Evolutionary conservation across 2,329 filamentous ascomycete genomes (phyloP).

Genomic region (Colletotrichum orchidophilum): DNA sequence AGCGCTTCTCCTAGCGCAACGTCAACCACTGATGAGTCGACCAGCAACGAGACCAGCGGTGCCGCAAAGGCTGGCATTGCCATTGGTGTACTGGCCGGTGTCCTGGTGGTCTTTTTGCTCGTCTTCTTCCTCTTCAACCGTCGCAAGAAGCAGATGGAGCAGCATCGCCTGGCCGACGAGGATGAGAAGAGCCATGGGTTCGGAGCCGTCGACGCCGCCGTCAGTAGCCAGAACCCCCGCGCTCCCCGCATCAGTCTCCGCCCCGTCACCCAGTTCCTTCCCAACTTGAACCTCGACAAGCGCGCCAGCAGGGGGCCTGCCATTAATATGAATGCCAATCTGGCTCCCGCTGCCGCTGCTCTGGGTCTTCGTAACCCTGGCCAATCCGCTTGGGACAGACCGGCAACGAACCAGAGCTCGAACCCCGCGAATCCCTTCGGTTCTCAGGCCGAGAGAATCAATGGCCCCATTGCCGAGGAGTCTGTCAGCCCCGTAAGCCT

Average conservation of each 20-base stretch:
- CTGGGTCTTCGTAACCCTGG: conserved; percentile 41
- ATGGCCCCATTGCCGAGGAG: conserved; percentile 52
- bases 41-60: conserved; percentile 35
- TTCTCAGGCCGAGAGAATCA: conserved; percentile 62
- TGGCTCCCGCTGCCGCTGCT: conserved; percentile 43
- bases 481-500: conserved; percentile 47
- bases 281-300: conserved; percentile 66
- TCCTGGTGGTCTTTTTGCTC: conserved; percentile 73
- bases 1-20: conserved; percentile 36
- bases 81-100: conserved; percentile 78
- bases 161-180: conserved; percentile 55
- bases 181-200: conserved; percentile 71
- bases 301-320: conserved; percentile 58
- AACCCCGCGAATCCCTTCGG: conserved; percentile 78
- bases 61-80: conserved; percentile 80
- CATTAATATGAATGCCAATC: conserved; percentile 47
- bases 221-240: conserved; percentile 53
- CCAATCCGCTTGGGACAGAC: conserved; percentile 58
- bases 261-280: conserved; percentile 84
- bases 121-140: conserved; percentile 76
- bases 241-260: conserved; percentile 87
- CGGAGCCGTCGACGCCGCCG: conserved; percentile 40
- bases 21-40: conserved; percentile 26
- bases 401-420: conserved; percentile 53
- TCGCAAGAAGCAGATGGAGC: conserved; percentile 73